phyloP scores from a whole-genome alignment of 805 yeast genomes.

The Zygoascus biomembranicola region DNA sequence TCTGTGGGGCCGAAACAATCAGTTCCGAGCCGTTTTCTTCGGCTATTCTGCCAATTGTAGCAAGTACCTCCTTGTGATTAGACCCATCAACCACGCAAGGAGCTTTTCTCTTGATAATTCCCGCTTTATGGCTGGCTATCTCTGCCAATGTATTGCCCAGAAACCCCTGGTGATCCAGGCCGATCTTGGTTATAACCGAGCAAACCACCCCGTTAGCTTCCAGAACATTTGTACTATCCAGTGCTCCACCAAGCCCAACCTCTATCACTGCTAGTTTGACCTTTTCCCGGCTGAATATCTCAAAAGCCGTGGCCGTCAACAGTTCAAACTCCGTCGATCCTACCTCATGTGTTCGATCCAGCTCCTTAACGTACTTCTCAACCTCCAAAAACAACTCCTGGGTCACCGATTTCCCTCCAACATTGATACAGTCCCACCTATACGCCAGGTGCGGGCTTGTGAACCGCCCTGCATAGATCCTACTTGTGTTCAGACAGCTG shows the following conservation, averaged over 20 bases:
- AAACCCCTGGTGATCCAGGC: conserved; percentile 74
- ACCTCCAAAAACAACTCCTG: conserved; percentile 37
- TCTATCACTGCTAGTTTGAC: conserved; percentile 80
- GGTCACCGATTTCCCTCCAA: conserved; percentile 53
- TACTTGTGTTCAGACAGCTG: conserved; percentile 45
- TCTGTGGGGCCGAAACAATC: conserved; percentile 3
- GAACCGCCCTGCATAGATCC: conserved; percentile 59
- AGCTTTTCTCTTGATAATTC: conserved; percentile 57
- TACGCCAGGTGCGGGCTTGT: conserved; percentile 80
- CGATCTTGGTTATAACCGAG: conserved; percentile 77
- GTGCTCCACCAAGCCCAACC: conserved; percentile 87
- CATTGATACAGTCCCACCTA: conserved; percentile 66
- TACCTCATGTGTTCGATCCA: conserved; percentile 36
- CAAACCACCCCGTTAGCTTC: conserved; percentile 38
- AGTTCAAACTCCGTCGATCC: conserved; percentile 86
- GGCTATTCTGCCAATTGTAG: conserved; percentile 6
- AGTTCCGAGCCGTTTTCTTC: neutral
- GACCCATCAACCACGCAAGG: conserved; percentile 69
- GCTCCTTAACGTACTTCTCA: conserved; percentile 33
- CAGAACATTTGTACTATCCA: conserved; percentile 79
- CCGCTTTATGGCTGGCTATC: conserved; percentile 79
- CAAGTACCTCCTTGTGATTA: conserved; percentile 45
- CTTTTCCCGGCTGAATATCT: conserved; percentile 50
- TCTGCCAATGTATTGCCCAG: conserved; percentile 57
- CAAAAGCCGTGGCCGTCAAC: conserved; percentile 76